Evolutionary conservation across 371 early-diverging fungal genomes (phyloP).

Genomic region (Cokeromyces recurvatus): DNA sequence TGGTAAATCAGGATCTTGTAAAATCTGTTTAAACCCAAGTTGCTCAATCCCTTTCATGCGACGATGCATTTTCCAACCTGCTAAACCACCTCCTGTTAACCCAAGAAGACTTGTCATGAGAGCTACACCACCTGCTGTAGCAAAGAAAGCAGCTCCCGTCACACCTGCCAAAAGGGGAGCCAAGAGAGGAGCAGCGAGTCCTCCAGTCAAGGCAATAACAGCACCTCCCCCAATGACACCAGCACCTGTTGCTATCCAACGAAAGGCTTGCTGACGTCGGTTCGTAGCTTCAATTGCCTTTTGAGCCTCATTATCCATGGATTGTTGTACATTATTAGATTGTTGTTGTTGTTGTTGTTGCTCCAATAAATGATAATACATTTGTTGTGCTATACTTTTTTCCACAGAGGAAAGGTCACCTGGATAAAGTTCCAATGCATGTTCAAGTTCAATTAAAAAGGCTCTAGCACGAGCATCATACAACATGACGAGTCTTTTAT

Average conservation of each 20-base stretch:
- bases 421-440: slow-evolving; percentile 9
- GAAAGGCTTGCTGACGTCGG: slow-evolving; percentile 44
- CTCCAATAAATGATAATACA: slow-evolving; percentile 40
- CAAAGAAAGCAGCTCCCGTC: slow-evolving; percentile 56
- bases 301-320: slow-evolving; percentile 37
- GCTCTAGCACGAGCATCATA: slow-evolving; percentile 43
- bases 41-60: slow-evolving; percentile 49
- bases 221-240: slow-evolving; percentile 61
- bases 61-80: slow-evolving; percentile 58
- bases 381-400: slow-evolving; percentile 39
- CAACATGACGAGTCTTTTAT: slow-evolving; percentile 13
- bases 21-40: slow-evolving; percentile 54
- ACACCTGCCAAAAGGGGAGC: slow-evolving; percentile 54
- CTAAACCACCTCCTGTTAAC: slow-evolving; percentile 56
- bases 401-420: slow-evolving; percentile 35
- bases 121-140: slow-evolving; percentile 59
- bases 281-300: slow-evolving; percentile 46
- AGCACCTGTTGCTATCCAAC: slow-evolving; percentile 59
- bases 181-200: slow-evolving; percentile 63
- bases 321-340: slow-evolving; percentile 3
- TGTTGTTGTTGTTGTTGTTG: slow-evolving; percentile 5
- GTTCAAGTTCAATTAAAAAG: slow-evolving; percentile 27
- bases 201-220: slow-evolving; percentile 61
- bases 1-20: slow-evolving; percentile 49
- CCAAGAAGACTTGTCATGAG: slow-evolving; percentile 64